phyloP scores from a whole-genome alignment of 2,329 filamentous ascomycete species.

The Aspergillus oerlinghausenensis region DNA sequence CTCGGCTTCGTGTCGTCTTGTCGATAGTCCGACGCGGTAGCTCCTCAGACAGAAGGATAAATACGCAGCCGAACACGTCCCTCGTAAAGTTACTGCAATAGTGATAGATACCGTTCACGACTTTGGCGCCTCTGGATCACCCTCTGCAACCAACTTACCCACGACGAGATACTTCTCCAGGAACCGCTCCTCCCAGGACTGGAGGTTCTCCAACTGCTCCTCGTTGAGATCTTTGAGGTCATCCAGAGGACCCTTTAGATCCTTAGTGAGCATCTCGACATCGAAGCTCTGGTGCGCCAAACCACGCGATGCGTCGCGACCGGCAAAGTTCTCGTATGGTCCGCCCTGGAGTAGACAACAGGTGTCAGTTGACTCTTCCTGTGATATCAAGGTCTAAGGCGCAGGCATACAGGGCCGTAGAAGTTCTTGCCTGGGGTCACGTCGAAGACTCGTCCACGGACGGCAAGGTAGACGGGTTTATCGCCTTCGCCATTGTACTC shows the following conservation, averaged over 20 bases:
- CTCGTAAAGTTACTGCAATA: background rate
- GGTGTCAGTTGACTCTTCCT: constrained; percentile 4
- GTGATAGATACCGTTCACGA: constrained; percentile 6
- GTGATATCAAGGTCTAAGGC: background rate
- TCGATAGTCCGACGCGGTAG: background rate
- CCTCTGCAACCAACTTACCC: constrained; percentile 70
- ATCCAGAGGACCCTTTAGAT: constrained; percentile 79
- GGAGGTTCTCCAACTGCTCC: constrained; percentile 77
- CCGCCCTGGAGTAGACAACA: constrained; percentile 54
- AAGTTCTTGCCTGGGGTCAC: constrained; percentile 84
- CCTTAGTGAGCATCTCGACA: constrained; percentile 88
- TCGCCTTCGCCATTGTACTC: constrained; percentile 75
- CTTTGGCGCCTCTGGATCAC: constrained; percentile 41
- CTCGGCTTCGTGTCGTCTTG: background rate
- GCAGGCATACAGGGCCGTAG: constrained; percentile 66
- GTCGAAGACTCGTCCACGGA: constrained; percentile 87
- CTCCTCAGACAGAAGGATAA: background rate
- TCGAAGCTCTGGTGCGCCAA: constrained; percentile 91
- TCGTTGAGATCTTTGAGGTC: constrained; percentile 64
- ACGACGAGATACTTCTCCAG: constrained; percentile 93
- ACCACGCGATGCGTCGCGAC: constrained; percentile 81
- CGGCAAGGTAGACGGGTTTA: constrained; percentile 80
- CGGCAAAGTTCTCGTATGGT: constrained; percentile 94
- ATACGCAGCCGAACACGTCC: background rate
- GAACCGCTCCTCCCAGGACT: constrained; percentile 92